Percentiles rank a stretch among this genome's conserved stretches.
phyloP scores from a whole-genome alignment of 306 rosid genomes.

The Neltuma alba region DNA sequence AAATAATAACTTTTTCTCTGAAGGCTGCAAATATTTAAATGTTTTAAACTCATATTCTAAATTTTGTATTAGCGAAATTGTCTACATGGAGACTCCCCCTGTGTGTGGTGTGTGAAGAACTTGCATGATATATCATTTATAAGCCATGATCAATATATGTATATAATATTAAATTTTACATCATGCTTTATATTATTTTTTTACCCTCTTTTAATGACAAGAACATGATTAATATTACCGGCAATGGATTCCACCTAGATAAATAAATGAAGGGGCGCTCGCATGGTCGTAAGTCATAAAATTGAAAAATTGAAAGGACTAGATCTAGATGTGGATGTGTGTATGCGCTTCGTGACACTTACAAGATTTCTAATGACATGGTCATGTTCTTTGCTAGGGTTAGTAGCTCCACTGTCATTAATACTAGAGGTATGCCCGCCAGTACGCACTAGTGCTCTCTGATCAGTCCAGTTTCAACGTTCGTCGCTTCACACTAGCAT shows the following conservation, averaged over 20 bases:
- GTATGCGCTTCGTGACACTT: constrained; percentile 8
- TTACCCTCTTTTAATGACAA: not conserved
- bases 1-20: not conserved
- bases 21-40: not conserved
- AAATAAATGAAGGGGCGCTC: not conserved
- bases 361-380: constrained; percentile 51
- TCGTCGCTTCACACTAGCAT: constrained; percentile 59
- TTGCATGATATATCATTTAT: not conserved
- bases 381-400: constrained; percentile 48
- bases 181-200: not conserved
- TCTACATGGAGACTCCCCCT: not conserved
- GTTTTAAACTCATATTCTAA: not conserved
- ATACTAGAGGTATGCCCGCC: constrained; percentile 42
- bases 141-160: not conserved
- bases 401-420: constrained; percentile 47
- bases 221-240: not conserved
- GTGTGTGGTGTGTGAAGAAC: not conserved
- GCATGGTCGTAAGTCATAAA: not conserved
- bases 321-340: constrained; percentile 1
- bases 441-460: constrained; percentile 47
- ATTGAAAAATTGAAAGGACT: constrained; percentile 22
- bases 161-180: not conserved
- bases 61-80: not conserved
- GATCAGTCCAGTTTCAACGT: constrained; percentile 54
- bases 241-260: not conserved